Evolutionary conservation across 2,329 filamentous ascomycete genomes (phyloP), one percentile per base, ranked within the genome.

Genomic region (Penicillium sp.): DNA sequence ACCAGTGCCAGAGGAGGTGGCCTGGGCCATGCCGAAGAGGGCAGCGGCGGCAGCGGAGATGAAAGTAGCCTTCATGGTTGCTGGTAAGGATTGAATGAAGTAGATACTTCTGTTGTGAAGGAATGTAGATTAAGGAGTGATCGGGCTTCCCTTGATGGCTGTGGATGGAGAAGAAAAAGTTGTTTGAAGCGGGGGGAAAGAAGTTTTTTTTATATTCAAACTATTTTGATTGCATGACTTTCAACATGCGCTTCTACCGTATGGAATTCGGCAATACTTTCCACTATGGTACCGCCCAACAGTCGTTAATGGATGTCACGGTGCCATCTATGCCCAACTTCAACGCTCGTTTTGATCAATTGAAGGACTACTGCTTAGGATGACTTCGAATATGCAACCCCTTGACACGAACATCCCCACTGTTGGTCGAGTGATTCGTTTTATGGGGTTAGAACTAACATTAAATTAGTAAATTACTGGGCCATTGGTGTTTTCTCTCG

Each of bases 41-140:
- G 43, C 23, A n/a, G n/a, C n/a, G 35, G 35, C 35, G 23, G 33
- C 49, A 26, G 49, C 33, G 26, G 49, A 35, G 21, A 21, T 23
- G 16, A 42, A 20, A 12, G 40, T 52, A 52, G 21, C 23, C 49
- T 43, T 52, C 49, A 52, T 52, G 49, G 14, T 43, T 52, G 24
- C 35, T 40, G 24, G n/a, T n/a, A 43, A 18, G 35, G 49, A 52
- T 35, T 52, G 49, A 28, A 18, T 43, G 35, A 40, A 40, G 35
- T 40, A 40, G 3, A 38, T n/a, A 40, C 35, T 40, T 40, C 35
- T 40, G n/a, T n/a, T n/a, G n/a, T n/a, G n/a, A n/a, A n/a, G n/a
- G n/a, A n/a, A n/a, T n/a, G n/a, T n/a, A n/a, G n/a, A n/a, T n/a
- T 40, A 18, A 40, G 16, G 35, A 40, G 8, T 18, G 35, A 33